Evolutionary conservation across 192 early-diverging fungal species (phyloP), one percentile per base, ranked within the genome.

Genomic region (Linnemannia exigua): DNA sequence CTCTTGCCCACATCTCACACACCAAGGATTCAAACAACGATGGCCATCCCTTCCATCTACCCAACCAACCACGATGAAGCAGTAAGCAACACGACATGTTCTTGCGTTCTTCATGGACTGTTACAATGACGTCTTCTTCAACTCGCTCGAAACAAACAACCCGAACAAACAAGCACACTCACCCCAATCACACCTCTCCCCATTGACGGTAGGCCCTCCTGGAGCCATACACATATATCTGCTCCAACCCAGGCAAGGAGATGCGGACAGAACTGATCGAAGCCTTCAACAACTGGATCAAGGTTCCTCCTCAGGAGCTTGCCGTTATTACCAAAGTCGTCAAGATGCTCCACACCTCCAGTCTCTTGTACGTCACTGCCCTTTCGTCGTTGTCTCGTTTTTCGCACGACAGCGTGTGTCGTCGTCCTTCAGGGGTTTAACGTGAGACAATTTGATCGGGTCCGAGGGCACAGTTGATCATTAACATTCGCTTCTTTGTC

Each of bases 311-410:
- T 5, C 88, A 89, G 28, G 92, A 95, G 61, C 87, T 99, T 37
- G 74, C 84, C 3, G 76, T 92, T 38, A 98, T 99, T 41, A 90
- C 92, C 20, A 93, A 94, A 66, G 92, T 97, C 44, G 92, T 98
- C 20, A 96, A 96, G 79, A 99, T 98, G 96, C 93, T 99, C 20
- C 99, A 99, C 75, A 97, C 94, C 47, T 95, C 97, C 36, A 96
- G 95, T 87, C 87, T 99, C 52, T 90, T 99, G 96, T 96, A 91
- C 58, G 92, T 74, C n/a, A n/a, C 0, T 44, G 41, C 41, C 41
- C n/a, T n/a, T 44, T 44, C 41, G 3, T 44, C 9, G 41, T 25
- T 51, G 35, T 47, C 15, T 28, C n/a, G 3, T 61, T 41, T 28
- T 36, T 44, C 20, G n/a, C n/a, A n/a, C n/a, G n/a, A n/a, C n/a